Percentiles rank a stretch among this genome's conserved stretches.
Evolutionary conservation across 73 alveolate genomes (phyloP).

Genomic region (Halteria grandinella): DNA sequence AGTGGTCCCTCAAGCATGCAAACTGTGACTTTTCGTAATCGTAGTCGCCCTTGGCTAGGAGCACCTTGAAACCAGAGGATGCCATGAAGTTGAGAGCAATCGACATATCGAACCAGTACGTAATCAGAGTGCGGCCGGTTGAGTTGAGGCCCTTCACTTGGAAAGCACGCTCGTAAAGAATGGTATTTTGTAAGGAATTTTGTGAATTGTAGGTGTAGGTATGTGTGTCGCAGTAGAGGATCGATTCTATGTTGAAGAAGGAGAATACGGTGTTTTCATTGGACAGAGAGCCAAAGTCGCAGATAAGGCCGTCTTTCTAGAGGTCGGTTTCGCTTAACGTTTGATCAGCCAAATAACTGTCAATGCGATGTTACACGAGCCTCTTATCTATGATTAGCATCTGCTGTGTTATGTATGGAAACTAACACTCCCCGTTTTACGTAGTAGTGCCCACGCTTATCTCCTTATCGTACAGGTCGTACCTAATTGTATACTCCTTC

Average conservation of each 20-base stretch:
- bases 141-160: slow-evolving; percentile 17
- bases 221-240: too few species aligned
- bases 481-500: slow-evolving; percentile 15
- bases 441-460: neutral
- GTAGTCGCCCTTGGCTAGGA: neutral
- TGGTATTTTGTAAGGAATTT: neutral
- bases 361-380: neutral
- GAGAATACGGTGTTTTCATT: too few species aligned
- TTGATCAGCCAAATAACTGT: neutral
- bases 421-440: neutral
- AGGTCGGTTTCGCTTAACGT: neutral
- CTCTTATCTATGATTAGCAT: slow-evolving; percentile 22
- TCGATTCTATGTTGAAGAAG: too few species aligned
- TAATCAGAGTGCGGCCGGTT: neutral
- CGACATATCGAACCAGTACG: slow-evolving; percentile 36
- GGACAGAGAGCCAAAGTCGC: slow-evolving; percentile 2
- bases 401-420: slow-evolving; percentile 39
- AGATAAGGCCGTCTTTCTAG: neutral
- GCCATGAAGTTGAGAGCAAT: slow-evolving; percentile 15
- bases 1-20: slow-evolving; percentile 9
- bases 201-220: too few species aligned
- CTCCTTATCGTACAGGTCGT: slow-evolving; percentile 31
- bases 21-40: neutral
- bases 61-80: slow-evolving; percentile 11
- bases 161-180: slow-evolving; percentile 9